Evolutionary conservation across 148 eudicot genomes (phyloP).

Genomic region (Camellia japonica): DNA sequence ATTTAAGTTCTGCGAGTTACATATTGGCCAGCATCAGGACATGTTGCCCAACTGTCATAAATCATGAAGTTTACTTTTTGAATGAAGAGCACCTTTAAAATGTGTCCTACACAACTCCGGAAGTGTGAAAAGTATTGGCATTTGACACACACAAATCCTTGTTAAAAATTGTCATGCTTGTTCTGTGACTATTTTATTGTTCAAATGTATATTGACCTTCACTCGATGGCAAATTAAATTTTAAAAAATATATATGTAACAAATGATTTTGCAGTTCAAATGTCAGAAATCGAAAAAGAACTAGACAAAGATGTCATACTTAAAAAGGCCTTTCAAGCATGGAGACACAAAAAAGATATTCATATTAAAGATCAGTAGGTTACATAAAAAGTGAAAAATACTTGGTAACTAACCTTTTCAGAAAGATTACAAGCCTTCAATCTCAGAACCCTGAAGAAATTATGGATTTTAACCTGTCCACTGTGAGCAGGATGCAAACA

Average conservation of each 20-base stretch:
- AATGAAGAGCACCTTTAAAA: too few species aligned
- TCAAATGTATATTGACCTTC: too few species aligned
- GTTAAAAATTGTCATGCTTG: background rate
- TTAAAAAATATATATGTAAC: too few species aligned
- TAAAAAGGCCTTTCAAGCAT: background rate
- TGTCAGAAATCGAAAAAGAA: too few species aligned
- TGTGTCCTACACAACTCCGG: background rate
- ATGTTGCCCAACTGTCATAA: too few species aligned
- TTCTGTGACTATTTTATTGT: too few species aligned
- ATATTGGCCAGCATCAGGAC: background rate
- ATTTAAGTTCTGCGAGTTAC: background rate
- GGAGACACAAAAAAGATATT: background rate
- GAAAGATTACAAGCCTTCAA: slow-evolving; percentile 60
- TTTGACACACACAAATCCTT: background rate
- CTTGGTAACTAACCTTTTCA: slow-evolving; percentile 47
- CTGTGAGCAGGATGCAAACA: slow-evolving; percentile 35
- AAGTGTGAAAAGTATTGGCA: background rate
- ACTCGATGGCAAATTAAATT: too few species aligned
- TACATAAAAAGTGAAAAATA: background rate
- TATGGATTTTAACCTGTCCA: slow-evolving; percentile 49
- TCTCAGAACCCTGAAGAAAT: slow-evolving; percentile 53
- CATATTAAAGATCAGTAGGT: background rate
- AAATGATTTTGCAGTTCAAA: too few species aligned
- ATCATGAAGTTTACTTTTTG: too few species aligned
- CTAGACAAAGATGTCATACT: too few species aligned